Percentiles rank a stretch among this genome's conserved stretches.
These are phyloP conservation scores for Rhizopus delemar DNA, from an alignment of 371 early-diverging fungal genomes.

Conservation along the genomic window DNA sequence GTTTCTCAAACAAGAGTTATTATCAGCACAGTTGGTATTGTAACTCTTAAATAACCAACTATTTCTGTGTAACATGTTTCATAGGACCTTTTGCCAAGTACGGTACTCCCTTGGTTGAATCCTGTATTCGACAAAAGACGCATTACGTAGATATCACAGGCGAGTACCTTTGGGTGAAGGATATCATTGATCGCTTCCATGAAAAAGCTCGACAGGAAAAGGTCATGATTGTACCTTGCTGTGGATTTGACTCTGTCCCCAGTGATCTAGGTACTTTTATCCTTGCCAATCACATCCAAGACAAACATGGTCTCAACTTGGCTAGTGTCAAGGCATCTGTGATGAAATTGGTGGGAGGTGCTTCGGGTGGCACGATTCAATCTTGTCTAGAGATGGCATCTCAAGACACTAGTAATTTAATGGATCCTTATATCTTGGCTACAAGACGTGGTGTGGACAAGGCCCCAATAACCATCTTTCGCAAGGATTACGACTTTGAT, in stretches of 20 bases:
- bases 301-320: slow-evolving; percentile 49
- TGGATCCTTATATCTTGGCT: slow-evolving; percentile 46
- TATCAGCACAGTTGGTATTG: slow-evolving; percentile 69
- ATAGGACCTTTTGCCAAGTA: slow-evolving; percentile 51
- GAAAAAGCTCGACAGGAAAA: slow-evolving; percentile 65
- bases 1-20: slow-evolving; percentile 72
- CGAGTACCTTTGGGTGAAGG: slow-evolving; percentile 71
- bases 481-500: slow-evolving; percentile 37
- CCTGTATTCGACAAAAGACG: slow-evolving; percentile 78
- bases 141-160: slow-evolving; percentile 95
- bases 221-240: slow-evolving; percentile 77
- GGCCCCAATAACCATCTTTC: slow-evolving; percentile 21
- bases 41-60: background rate
- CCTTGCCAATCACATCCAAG: slow-evolving; percentile 54
- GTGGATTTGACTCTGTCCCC: slow-evolving; percentile 93
- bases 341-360: slow-evolving; percentile 45
- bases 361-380: slow-evolving; percentile 65
- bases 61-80: background rate
- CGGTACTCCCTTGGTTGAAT: slow-evolving; percentile 75
- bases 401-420: slow-evolving; percentile 7
- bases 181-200: slow-evolving; percentile 69
- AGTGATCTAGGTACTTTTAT: slow-evolving; percentile 67
- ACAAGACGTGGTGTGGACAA: slow-evolving; percentile 40
- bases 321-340: slow-evolving; percentile 64
- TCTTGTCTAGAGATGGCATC: slow-evolving; percentile 40